These are phyloP conservation scores for Tetrahymena malaccensis DNA, from an alignment of 73 alveolate genomes.

Conservation along the genomic window DNA sequence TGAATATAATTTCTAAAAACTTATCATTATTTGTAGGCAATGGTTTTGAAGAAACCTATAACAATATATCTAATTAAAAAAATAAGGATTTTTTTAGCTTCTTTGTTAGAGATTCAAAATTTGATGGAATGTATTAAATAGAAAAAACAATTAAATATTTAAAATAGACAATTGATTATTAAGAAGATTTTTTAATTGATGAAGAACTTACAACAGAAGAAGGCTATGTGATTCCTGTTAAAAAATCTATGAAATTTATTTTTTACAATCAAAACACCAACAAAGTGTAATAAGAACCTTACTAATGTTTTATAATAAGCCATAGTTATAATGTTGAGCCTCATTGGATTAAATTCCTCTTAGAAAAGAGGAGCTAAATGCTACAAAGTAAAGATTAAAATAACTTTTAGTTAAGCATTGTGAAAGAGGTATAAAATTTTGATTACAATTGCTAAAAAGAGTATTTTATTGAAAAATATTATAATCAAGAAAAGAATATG, in stretches of 20 bases:
- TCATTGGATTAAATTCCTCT: background rate
- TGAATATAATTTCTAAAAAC: background rate
- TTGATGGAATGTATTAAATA: background rate
- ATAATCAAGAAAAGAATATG: background rate
- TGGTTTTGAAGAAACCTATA: background rate
- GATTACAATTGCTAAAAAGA: background rate
- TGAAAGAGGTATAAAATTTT: background rate
- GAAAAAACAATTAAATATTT: background rate
- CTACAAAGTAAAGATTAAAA: too few species aligned
- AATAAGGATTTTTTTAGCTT: background rate
- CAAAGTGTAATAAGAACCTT: background rate
- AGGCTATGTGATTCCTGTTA: background rate
- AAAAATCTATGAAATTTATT: background rate
- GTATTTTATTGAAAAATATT: background rate
- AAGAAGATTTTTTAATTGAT: background rate
- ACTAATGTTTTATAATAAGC: background rate
- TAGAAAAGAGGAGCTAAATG: background rate
- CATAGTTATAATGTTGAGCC: background rate
- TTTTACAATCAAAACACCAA: background rate
- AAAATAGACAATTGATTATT: background rate
- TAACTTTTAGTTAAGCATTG: background rate
- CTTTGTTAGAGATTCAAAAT: background rate
- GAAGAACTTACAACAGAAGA: background rate
- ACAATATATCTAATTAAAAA: background rate
- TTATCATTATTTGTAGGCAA: background rate